Conservation (phyloP, 2,329 filamentous ascomycete genomes). For the Nemania abortiva region DNA sequence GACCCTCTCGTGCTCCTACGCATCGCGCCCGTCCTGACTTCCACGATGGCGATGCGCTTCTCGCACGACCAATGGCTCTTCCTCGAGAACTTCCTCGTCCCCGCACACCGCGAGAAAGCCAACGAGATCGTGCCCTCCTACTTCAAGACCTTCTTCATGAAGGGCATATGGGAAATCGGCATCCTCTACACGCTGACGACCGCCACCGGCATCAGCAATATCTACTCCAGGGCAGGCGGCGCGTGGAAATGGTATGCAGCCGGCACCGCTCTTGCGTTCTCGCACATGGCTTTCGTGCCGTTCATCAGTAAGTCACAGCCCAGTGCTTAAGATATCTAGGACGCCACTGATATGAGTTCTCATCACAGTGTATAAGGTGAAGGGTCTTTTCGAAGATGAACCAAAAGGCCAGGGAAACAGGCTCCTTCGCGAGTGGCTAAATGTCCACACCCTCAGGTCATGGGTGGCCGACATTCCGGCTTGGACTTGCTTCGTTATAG, state of each 20-base stretch:
- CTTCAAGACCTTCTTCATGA: conserved; percentile 57
- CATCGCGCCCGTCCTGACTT: conserved; percentile 60
- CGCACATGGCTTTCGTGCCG: conserved; percentile 52
- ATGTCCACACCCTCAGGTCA: conserved; percentile 48
- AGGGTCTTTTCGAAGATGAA: conserved; percentile 46
- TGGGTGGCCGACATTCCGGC: conserved; percentile 49
- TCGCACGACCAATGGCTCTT: conserved; percentile 60
- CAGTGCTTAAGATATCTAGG: neutral
- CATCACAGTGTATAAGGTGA: conserved; percentile 43
- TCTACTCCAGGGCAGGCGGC: conserved; percentile 36
- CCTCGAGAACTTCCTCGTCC: conserved; percentile 53
- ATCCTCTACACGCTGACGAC: conserved; percentile 47
- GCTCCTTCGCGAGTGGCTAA: conserved; percentile 48
- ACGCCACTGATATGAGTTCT: conserved; percentile 2
- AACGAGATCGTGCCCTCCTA: conserved; percentile 58
- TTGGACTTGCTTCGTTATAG: conserved; percentile 50
- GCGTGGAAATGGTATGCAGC: conserved; percentile 50
- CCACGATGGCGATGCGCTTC: conserved; percentile 60
- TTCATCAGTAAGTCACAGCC: conserved; percentile 40
- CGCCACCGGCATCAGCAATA: conserved; percentile 48
- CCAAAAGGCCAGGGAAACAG: conserved; percentile 42
- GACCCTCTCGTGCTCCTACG: conserved; percentile 56
- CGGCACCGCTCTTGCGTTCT: conserved; percentile 48
- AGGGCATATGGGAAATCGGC: conserved; percentile 47
- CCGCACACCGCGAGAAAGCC: conserved; percentile 48